phyloP scores from a whole-genome alignment of 169 alveolate species.

The Babesia sp. region DNA sequence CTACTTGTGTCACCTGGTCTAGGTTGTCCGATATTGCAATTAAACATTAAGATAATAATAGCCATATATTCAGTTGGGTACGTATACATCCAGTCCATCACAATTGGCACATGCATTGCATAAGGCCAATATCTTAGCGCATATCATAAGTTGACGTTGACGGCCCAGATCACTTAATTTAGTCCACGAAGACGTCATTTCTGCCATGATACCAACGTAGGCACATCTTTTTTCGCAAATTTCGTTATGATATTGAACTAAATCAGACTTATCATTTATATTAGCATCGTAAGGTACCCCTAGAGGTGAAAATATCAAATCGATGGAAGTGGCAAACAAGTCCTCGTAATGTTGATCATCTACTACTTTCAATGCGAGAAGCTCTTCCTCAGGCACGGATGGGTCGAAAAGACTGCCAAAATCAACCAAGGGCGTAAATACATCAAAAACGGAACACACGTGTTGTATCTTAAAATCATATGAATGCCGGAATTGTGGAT shows the following conservation, averaged over 20 bases:
- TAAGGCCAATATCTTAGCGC: conserved; percentile 13
- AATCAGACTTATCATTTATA: neutral
- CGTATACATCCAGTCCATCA: conserved; percentile 5
- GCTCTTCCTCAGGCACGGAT: neutral
- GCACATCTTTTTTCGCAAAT: conserved; percentile 36
- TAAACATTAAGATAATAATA: too few relatives aligned
- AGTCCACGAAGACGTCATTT: neutral
- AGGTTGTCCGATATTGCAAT: too few relatives aligned
- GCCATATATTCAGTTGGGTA: neutral
- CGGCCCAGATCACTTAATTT: conserved; percentile 2
- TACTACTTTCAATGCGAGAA: neutral
- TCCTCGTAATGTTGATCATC: conserved; percentile 12
- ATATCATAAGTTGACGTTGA: conserved; percentile 18
- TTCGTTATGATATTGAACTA: neutral
- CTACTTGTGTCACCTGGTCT: neutral
- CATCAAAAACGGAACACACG: conserved; percentile 47
- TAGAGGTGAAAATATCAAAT: conserved; percentile 20
- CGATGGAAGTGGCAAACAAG: neutral
- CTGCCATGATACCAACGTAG: neutral
- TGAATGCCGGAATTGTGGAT: conserved; percentile 49
- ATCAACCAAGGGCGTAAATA: conserved; percentile 41
- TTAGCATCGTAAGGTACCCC: conserved; percentile 33
- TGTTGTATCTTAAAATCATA: conserved; percentile 5
- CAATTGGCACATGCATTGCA: conserved; percentile 35
- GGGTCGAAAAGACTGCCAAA: neutral